Evolutionary conservation across 2,329 filamentous ascomycete species (phyloP), one percentile per base, ranked within the genome.

Genomic region (Paraphoma sp.): DNA sequence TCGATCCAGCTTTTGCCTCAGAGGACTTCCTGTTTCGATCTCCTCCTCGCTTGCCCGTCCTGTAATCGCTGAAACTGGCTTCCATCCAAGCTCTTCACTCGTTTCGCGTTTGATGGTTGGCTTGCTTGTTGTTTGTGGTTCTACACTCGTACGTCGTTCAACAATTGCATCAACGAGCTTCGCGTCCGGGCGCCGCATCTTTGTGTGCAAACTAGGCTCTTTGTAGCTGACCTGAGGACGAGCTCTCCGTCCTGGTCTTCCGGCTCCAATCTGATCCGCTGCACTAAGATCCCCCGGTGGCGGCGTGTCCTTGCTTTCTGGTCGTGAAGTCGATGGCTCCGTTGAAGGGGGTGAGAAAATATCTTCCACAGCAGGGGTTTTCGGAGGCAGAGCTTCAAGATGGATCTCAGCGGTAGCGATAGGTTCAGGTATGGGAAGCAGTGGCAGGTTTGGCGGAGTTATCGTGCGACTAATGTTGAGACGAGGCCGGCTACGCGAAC

Each of bases 111-210:
- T 76, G 48, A 73, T 65, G 3, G 61, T 40, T 12, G 64, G 48
- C 40, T 63, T 63, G 43, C 56, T 63, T 36, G 61, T 55, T 31
- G 67, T 67, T 40, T 67, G 61, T 4, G 68, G 56, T n/a, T 71
- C 71, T 17, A 64, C 66, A 48, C 67, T 74, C 6, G 63, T 66
- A 48, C 66, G 67, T 48, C 65, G 54, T 7, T 68, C 64, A 4
- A 69, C 46, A 5, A 83, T 74, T 1, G 81, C 81, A 62, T 82
- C 80, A 1, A 78, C 78, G 51, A 82, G 68, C 48, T 80, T 75
- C 59, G 81, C 80, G 48, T 74, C 75, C 1, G 81, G 80, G 28
- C 81, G 75, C 17, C 81, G 74, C 80, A 83, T 83, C 63, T 83
- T 83, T 14, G 75, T 78, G 45, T 74, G 73, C 14, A 83, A 68